Conservation (phyloP, 176 grass and related monocot genomes). For the Musa acuminata region DNA sequence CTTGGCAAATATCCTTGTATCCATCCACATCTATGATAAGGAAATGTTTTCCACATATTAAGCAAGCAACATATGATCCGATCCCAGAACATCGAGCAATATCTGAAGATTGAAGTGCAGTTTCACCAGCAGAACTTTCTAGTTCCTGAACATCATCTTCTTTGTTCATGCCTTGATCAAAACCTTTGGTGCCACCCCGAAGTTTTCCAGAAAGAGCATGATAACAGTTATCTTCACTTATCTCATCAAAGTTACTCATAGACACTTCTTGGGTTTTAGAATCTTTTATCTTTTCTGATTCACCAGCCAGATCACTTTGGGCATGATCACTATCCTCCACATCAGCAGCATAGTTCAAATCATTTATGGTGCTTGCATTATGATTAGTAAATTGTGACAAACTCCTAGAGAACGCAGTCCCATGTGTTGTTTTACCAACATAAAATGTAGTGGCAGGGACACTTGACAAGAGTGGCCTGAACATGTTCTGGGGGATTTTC, state of each 20-base stretch:
- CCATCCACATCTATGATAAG: slow-evolving; percentile 25
- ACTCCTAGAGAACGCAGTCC: slow-evolving; percentile 45
- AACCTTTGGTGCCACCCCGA: not conserved
- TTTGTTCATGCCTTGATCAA: not conserved
- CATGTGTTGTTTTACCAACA: slow-evolving; percentile 42
- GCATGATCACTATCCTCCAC: slow-evolving; percentile 28
- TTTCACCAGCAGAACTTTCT: slow-evolving; percentile 26
- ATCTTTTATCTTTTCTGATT: slow-evolving; percentile 37
- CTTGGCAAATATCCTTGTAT: slow-evolving; percentile 30
- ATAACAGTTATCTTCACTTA: slow-evolving; percentile 38
- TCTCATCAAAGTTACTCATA: slow-evolving; percentile 60
- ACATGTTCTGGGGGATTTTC: slow-evolving; percentile 70
- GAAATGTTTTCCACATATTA: slow-evolving; percentile 41
- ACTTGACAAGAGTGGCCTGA: slow-evolving; percentile 75
- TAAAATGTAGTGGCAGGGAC: slow-evolving; percentile 46
- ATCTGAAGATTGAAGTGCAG: slow-evolving; percentile 15
- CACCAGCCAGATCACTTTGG: slow-evolving; percentile 31
- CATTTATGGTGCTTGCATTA: slow-evolving; percentile 45
- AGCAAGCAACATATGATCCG: slow-evolving; percentile 28
- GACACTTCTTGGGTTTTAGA: slow-evolving; percentile 43
- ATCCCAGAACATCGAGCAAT: slow-evolving; percentile 1
- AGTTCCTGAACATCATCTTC: slow-evolving; percentile 14
- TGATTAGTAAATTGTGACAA: slow-evolving; percentile 46
- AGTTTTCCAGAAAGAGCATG: not conserved
- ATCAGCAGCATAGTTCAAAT: slow-evolving; percentile 34